Evolutionary conservation across 495 filamentous ascomycete genomes (phyloP), one percentile per base, ranked within the genome.

Genomic region (Astrothelium macrocarpum): DNA sequence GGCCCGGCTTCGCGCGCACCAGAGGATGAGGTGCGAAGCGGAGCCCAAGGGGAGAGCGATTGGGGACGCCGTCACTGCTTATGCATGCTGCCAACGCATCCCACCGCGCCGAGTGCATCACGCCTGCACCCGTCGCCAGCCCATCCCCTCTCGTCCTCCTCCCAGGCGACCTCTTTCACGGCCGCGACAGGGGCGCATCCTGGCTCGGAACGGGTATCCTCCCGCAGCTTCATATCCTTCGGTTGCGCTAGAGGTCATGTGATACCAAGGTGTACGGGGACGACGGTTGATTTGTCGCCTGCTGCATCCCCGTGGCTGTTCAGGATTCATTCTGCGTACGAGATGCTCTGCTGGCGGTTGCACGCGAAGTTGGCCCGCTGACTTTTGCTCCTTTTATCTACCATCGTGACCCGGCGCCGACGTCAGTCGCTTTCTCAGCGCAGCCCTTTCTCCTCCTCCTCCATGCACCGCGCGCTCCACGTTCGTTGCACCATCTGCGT

Each of bases 241-340:
- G 36, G 29, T 34, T 61, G 14, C 32, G 32, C 59, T 39, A 45
- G 43, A 11, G 32, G 59, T 61, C 59, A 61, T 61, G 59, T 61
- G 59, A 61, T 39, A n/a, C 45, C 23, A n/a, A 18, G 45, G 45
- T 49, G 45, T 43, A 28, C 25, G 9, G 31, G 11, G 4, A 61
- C 4, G 32, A 14, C 31, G 14, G 12, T 46, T 39, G 32, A 61
- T 36, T 61, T 59, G 56, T 32, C 56, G 32, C 16, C 18, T 29
- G 25, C 56, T 26, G 12, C 56, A 10, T 16, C 32, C 32, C 56
- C 32, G 56, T 36, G 56, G 32, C 56, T 10, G 32, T 36, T 59
- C 4, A 31, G 26, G 56, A 49, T 49, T 59, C 56, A 59, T 59
- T 59, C 25, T 59, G 56, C 56, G 20, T 59, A 14, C 28, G 28